phyloP scores from a whole-genome alignment of 164 flowering plant genomes.

The Chimonanthus praecox region DNA sequence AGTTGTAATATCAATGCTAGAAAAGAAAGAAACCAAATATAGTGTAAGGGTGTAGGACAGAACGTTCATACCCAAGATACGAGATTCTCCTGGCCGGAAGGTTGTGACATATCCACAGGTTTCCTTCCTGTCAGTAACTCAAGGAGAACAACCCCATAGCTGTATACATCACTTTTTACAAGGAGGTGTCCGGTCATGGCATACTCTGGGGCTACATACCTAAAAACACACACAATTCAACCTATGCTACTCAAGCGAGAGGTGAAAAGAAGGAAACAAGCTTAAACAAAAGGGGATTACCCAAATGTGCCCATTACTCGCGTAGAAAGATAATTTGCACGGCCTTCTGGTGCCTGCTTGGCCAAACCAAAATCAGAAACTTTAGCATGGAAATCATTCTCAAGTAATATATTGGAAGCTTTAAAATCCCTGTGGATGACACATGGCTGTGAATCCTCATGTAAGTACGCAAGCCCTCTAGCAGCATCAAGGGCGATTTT shows the following conservation, averaged over 20 bases:
- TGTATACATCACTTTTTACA: slow-evolving; percentile 97
- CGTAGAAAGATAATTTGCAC: slow-evolving; percentile 73
- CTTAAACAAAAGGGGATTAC: slow-evolving; percentile 29
- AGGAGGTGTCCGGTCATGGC: slow-evolving; percentile 98
- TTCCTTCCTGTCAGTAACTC: slow-evolving; percentile 90
- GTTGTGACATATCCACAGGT: slow-evolving; percentile 97
- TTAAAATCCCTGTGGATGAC: slow-evolving; percentile 98
- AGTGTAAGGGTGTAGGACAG: not conserved
- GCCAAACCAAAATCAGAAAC: slow-evolving; percentile 99
- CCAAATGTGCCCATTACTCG: slow-evolving; percentile 99
- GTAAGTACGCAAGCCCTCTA: slow-evolving; percentile 94
- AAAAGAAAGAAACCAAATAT: too few relatives aligned
- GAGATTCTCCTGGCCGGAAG: slow-evolving; percentile 94
- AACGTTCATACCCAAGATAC: slow-evolving; percentile 78
- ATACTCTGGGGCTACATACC: slow-evolving; percentile 98
- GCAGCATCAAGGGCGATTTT: slow-evolving; percentile 99
- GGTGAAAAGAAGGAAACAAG: not conserved
- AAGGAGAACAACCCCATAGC: slow-evolving; percentile 96
- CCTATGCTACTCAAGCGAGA: not conserved
- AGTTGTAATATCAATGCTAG: too few relatives aligned
- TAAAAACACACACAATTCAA: slow-evolving; percentile 21
- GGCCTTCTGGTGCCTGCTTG: slow-evolving; percentile 93
- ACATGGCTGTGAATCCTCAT: slow-evolving; percentile 95
- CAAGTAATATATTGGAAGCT: slow-evolving; percentile 92
- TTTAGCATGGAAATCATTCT: slow-evolving; percentile 86